phyloP scores from a whole-genome alignment of 1,284 basidiomycete species.

The Marasmius fiardii region DNA sequence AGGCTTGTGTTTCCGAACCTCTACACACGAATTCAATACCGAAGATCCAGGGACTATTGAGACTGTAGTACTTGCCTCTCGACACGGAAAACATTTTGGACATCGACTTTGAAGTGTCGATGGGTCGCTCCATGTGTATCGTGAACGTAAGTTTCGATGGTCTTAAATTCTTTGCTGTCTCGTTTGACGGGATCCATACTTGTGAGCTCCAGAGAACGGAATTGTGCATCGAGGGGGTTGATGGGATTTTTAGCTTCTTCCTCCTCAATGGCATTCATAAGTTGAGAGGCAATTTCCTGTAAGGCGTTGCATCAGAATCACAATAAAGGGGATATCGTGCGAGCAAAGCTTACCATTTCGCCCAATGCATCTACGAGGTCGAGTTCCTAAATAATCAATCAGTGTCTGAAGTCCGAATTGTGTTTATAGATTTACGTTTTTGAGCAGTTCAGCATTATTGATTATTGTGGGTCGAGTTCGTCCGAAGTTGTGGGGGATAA shows the following conservation, averaged over 20 bases:
- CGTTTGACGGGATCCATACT: slow-evolving; percentile 48
- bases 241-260: slow-evolving; percentile 45
- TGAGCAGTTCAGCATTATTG: slow-evolving; percentile 34
- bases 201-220: slow-evolving; percentile 49
- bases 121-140: slow-evolving; percentile 61
- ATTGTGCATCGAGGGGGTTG: slow-evolving; percentile 58
- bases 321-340: slow-evolving; percentile 2
- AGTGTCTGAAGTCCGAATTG: neutral
- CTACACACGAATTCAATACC: slow-evolving; percentile 22
- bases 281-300: slow-evolving; percentile 57
- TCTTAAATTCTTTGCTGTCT: slow-evolving; percentile 44
- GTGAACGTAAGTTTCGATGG: slow-evolving; percentile 46
- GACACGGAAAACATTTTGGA: slow-evolving; percentile 53
- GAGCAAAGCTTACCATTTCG: slow-evolving; percentile 44
- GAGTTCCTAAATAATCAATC: slow-evolving; percentile 41
- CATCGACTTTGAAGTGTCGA: slow-evolving; percentile 35
- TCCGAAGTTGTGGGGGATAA: slow-evolving; percentile 64
- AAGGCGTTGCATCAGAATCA: neutral
- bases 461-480: slow-evolving; percentile 47
- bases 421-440: slow-evolving; percentile 30
- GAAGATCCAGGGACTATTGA: neutral
- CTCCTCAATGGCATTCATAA: slow-evolving; percentile 40
- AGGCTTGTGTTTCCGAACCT: slow-evolving; percentile 48
- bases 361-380: slow-evolving; percentile 65
- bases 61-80: slow-evolving; percentile 39